Base-by-base conservation (phyloP, 169 alveolate species). In the Plasmodium relictum region DNA sequence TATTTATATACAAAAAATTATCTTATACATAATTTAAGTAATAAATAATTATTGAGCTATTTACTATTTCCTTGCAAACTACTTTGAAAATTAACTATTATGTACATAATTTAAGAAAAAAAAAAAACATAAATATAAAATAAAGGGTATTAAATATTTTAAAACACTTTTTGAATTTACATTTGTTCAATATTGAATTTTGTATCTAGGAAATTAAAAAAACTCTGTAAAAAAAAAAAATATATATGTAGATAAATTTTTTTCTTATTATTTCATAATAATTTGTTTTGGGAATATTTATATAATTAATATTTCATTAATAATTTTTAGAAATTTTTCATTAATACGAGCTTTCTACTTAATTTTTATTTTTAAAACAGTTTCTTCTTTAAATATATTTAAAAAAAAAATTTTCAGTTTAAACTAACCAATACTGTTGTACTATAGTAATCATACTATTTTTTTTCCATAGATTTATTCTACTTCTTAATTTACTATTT, bases 381-480 rank as follows among this genome's bases (percentile, higher is more conserved):
- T 31, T 31, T 31, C 39, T 31, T 31, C 39, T 31, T 31, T 31
- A 31, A 31, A 31, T 31, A 31, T 2, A 2, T 31, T 31, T 31
- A 31, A 31, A 31, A 31, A 69, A 2, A 1, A 48, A 1, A 2
- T 48, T 48, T 14, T 9, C 58, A 10, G 6, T 48, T 48, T 9
- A 69, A 31, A 24, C 78, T 42, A 69, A 44, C 62, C 42, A 69
- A 14, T 56, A 18, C 20, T 2, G 6, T 16, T 2, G 6, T 16
- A 56, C 20, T 56, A 16, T 2, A 18, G 66, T 22, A 10, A 56
- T 14, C 0, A 1, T 18, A 16, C 2, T 1, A 18, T 7, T 56
- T 56, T 31, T 56, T 18, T 6, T 2, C 8, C 66, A n/a, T 56
- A 56, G 66, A 56, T 56, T 56, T 56, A 18, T 56, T 56, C 66